phyloP scores from a whole-genome alignment of 257 asterid genomes.

The Asclepias syriaca region DNA sequence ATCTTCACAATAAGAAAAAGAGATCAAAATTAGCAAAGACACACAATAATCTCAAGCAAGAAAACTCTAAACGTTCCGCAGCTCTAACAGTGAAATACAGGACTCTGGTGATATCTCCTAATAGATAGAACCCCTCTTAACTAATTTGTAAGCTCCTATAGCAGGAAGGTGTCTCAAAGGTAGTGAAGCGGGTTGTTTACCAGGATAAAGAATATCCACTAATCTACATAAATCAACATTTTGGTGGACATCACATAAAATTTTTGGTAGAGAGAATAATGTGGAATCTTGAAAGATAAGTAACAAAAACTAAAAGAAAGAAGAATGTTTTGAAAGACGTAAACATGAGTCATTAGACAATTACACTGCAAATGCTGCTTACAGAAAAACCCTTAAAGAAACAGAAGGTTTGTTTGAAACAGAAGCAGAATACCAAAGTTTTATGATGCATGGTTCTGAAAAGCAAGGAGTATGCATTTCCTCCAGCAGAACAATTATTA shows the following conservation, averaged over 20 bases:
- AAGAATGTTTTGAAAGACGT: neutral
- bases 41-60: neutral
- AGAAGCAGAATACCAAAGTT: neutral
- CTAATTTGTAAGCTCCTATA: neutral
- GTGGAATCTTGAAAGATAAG: neutral
- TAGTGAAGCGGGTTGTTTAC: neutral
- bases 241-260: neutral
- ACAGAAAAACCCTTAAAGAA: neutral
- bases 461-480: constrained; percentile 1
- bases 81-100: neutral
- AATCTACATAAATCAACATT: neutral
- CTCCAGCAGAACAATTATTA: neutral
- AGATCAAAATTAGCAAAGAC: constrained; percentile 19
- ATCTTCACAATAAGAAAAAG: constrained; percentile 45
- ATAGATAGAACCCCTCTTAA: neutral
- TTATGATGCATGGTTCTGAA: neutral
- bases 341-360: neutral
- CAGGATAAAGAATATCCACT: neutral
- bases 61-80: neutral
- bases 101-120: neutral
- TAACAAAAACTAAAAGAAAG: neutral
- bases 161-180: neutral
- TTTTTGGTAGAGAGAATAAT: neutral
- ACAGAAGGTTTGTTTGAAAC: neutral
- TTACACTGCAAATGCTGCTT: neutral